phyloP scores from a whole-genome alignment of 208 protist species.

The Wallacemonas sp. region DNA sequence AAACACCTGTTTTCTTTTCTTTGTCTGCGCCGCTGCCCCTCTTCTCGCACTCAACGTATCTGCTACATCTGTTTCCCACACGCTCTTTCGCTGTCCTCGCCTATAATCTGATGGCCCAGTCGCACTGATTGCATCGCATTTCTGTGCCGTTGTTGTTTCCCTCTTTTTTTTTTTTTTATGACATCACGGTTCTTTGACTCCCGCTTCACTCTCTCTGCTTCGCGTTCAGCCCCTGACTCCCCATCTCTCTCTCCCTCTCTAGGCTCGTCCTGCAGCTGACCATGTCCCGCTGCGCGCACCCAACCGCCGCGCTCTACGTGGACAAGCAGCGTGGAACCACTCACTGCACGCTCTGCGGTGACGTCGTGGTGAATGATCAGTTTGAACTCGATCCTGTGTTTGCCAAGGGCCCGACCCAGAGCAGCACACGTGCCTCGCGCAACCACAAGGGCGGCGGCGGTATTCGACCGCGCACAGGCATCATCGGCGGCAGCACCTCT shows the following conservation, averaged over 20 bases:
- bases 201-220: no score
- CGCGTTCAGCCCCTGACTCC: no score
- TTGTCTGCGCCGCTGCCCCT: no score
- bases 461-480: constrained; percentile 48
- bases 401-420: constrained; percentile 27
- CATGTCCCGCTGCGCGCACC: constrained; percentile 74
- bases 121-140: no score
- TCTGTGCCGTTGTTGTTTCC: background rate
- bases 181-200: no score
- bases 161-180: constrained; percentile 13
- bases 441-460: constrained; percentile 27
- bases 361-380: constrained; percentile 67
- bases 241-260: constrained; percentile 16
- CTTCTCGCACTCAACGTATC: no score
- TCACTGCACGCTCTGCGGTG: constrained; percentile 82
- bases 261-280: background rate
- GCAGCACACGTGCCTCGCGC: background rate
- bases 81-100: no score
- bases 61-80: no score
- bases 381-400: constrained; percentile 86
- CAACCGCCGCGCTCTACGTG: constrained; percentile 62
- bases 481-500: constrained; percentile 22
- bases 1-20: no score
- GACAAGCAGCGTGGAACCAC: constrained; percentile 61
- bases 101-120: no score